Conservation (phyloP, 805 yeast species). For the Pichia cabralensis region DNA sequence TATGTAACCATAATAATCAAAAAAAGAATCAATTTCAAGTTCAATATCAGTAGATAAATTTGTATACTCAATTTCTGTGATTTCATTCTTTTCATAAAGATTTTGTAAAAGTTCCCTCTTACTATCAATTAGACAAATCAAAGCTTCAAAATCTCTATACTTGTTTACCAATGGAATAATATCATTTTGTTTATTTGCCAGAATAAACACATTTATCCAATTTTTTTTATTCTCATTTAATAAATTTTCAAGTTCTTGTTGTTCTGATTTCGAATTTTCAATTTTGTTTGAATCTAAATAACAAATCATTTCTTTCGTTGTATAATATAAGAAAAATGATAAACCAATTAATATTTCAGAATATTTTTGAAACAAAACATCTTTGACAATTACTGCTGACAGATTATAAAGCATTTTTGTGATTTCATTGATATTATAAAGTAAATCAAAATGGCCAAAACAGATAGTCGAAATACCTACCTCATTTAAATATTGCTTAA, state of each 20-base stretch:
- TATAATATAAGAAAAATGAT: conserved; percentile 19
- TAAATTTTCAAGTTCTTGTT: conserved; percentile 8
- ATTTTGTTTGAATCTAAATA: conserved; percentile 2
- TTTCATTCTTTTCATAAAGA: conserved; percentile 12
- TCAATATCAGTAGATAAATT: conserved; percentile 13
- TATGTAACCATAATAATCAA: conserved; percentile 51
- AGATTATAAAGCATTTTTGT: conserved; percentile 7
- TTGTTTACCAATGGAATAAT: conserved; percentile 57
- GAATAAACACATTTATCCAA: conserved; percentile 56
- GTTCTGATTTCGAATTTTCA: too few species aligned
- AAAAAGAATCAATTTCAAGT: conserved; percentile 35
- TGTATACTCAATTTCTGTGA: conserved; percentile 12
- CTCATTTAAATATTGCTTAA: conserved; percentile 4
- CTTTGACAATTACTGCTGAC: neutral
- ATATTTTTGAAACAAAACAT: conserved; percentile 1
- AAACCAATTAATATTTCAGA: conserved; percentile 13
- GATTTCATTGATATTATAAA: conserved; percentile 15
- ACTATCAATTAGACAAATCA: conserved; percentile 45
- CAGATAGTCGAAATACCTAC: conserved; percentile 11
- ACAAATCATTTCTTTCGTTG: conserved; percentile 10
- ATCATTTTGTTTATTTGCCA: conserved; percentile 38
- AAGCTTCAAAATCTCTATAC: conserved; percentile 53
- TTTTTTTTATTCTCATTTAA: conserved; percentile 16
- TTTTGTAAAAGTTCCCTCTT: conserved; percentile 29
- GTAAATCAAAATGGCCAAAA: conserved; percentile 8